Percentiles rank a stretch among this genome's conserved stretches.
Conservation (phyloP, 2,329 filamentous ascomycete genomes). For the Cladophialophora yegresii region DNA sequence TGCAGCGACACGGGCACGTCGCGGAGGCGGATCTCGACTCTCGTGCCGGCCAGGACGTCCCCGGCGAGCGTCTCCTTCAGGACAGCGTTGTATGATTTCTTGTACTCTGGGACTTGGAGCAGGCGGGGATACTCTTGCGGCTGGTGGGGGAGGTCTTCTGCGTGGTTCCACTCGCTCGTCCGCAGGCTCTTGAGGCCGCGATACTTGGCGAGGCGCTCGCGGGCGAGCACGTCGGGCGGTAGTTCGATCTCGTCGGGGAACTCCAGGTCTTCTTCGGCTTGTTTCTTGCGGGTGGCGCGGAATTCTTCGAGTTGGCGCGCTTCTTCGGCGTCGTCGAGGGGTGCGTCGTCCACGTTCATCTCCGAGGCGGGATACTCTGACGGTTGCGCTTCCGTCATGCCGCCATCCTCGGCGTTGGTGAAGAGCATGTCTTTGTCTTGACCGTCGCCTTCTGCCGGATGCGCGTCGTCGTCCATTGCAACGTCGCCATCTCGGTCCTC, state of each 20-base stretch:
- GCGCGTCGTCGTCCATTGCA: constrained; percentile 49
- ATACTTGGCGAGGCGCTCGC: constrained; percentile 83
- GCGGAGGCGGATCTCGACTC: constrained; percentile 76
- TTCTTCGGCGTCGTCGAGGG: constrained; percentile 65
- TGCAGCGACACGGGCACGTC: constrained; percentile 59
- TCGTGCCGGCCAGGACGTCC: constrained; percentile 78
- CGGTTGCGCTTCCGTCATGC: constrained; percentile 70
- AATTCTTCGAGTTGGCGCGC: constrained; percentile 79
- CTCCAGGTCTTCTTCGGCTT: constrained; percentile 86
- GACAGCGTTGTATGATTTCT: constrained; percentile 73
- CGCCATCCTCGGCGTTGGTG: constrained; percentile 50
- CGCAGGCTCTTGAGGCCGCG: constrained; percentile 88
- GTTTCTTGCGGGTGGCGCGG: constrained; percentile 68
- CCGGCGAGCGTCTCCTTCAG: constrained; percentile 84
- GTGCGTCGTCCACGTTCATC: constrained; percentile 70
- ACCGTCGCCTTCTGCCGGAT: constrained; percentile 49
- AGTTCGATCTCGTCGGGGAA: constrained; percentile 98
- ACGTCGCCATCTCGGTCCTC: constrained; percentile 61
- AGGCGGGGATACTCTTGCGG: constrained; percentile 87
- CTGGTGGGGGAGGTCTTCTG: constrained; percentile 82
- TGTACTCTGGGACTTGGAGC: constrained; percentile 86
- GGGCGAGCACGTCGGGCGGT: constrained; percentile 79
- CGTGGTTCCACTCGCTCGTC: constrained; percentile 83
- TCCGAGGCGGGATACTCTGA: constrained; percentile 94
- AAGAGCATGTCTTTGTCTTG: constrained; percentile 55